Percentiles rank a stretch among this genome's conserved stretches.
Evolutionary conservation across 805 yeast genomes (phyloP).

Genomic region (Pichia sporocuriosa): DNA sequence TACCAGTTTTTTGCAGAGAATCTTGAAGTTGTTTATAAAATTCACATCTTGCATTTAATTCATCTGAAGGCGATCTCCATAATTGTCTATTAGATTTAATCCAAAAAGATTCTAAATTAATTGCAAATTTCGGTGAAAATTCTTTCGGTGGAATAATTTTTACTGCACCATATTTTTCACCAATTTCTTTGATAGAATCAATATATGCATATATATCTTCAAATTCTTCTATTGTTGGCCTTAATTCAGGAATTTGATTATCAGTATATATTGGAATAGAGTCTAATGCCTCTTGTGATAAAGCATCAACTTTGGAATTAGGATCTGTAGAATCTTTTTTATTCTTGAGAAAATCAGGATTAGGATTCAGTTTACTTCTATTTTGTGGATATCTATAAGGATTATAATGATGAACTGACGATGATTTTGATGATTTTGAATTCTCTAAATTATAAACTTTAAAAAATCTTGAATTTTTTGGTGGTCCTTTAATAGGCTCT

Average conservation of each 20-base stretch:
- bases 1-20: slow-evolving; percentile 21
- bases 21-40: slow-evolving; percentile 42
- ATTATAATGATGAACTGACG: slow-evolving; percentile 32
- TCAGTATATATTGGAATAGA: not conserved
- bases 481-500: slow-evolving; percentile 19
- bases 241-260: slow-evolving; percentile 44
- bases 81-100: slow-evolving; percentile 45
- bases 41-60: slow-evolving; percentile 36
- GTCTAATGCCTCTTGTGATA: not conserved
- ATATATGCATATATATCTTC: slow-evolving; percentile 61
- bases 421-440: slow-evolving; percentile 7
- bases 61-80: slow-evolving; percentile 38
- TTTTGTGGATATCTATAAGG: slow-evolving; percentile 43
- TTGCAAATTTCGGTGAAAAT: slow-evolving; percentile 19
- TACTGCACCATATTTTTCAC: slow-evolving; percentile 62
- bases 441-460: slow-evolving; percentile 17
- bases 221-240: slow-evolving; percentile 50
- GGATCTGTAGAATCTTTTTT: slow-evolving; percentile 7
- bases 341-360: slow-evolving; percentile 31
- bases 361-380: slow-evolving; percentile 37
- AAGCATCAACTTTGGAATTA: not conserved
- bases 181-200: slow-evolving; percentile 45
- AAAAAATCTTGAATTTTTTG: slow-evolving; percentile 25
- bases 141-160: slow-evolving; percentile 58
- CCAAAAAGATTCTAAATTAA: slow-evolving; percentile 43